A percentile compares a stretch with the other conserved stretches of the same genome.
Evolutionary conservation across 768 basidiomycete genomes (phyloP).

Genomic region (Rhizopogon vinicolor): DNA sequence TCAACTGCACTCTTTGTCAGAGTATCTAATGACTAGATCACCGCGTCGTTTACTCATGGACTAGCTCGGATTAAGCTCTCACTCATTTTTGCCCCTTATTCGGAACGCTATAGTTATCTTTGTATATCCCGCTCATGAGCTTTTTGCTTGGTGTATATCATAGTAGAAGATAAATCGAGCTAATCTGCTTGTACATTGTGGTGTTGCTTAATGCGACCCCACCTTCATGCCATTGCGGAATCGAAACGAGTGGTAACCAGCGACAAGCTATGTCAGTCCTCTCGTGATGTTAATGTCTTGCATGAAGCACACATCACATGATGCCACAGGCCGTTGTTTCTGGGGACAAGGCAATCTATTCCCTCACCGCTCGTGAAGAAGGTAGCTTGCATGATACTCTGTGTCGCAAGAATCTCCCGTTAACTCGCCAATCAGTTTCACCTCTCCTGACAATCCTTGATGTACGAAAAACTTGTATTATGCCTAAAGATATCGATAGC

Average conservation of each 20-base stretch:
- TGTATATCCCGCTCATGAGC: constrained; percentile 20
- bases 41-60: constrained; percentile 9
- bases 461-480: neutral
- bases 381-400: neutral
- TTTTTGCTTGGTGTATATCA: constrained; percentile 27
- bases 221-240: too few relatives aligned
- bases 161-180: constrained; percentile 15
- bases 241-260: too few relatives aligned
- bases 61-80: constrained; percentile 3
- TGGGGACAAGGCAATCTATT: too few relatives aligned
- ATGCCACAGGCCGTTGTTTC: too few relatives aligned
- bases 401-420: too few relatives aligned
- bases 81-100: constrained; percentile 10
- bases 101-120: constrained; percentile 17
- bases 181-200: constrained; percentile 5
- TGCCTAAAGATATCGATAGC: neutral
- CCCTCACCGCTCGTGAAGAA: too few relatives aligned
- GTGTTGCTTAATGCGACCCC: neutral
- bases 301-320: too few relatives aligned
- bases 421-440: too few relatives aligned
- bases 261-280: too few relatives aligned
- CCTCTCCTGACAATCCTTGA: neutral
- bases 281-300: too few relatives aligned
- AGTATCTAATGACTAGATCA: constrained; percentile 62
- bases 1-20: constrained; percentile 81